Evolutionary conservation across 106 monocot genomes (phyloP).

Genomic region (Amphibolis antarctica): DNA sequence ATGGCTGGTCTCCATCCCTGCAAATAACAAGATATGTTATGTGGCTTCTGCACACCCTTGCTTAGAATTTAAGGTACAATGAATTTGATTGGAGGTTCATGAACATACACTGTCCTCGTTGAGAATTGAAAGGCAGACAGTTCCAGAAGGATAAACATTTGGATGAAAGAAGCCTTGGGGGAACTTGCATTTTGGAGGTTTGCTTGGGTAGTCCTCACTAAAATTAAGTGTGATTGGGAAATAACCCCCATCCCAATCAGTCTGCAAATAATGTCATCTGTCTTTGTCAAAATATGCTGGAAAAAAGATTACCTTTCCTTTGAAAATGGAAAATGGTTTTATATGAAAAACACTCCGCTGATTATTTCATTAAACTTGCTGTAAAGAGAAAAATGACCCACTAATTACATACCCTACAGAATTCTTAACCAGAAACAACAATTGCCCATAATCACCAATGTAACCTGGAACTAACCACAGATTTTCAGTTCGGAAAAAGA

Average conservation of each 20-base stretch:
- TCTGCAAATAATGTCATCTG: constrained; percentile 29
- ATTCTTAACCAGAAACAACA: too few species aligned
- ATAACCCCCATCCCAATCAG: constrained; percentile 87
- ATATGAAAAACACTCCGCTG: too few species aligned
- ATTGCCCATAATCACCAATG: too few species aligned
- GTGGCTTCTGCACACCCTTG: not conserved
- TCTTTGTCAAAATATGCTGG: not conserved
- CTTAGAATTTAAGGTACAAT: not conserved
- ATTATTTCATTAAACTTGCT: too few species aligned
- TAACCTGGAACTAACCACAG: too few species aligned
- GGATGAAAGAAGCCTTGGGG: constrained; percentile 89
- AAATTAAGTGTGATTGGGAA: constrained; percentile 67
- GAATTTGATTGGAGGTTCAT: not conserved
- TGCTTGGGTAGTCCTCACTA: constrained; percentile 89
- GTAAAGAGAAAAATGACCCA: too few species aligned
- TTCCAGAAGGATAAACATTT: constrained; percentile 87
- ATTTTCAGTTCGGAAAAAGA: too few species aligned
- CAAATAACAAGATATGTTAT: not conserved
- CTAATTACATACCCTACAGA: too few species aligned
- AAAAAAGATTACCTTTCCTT: too few species aligned
- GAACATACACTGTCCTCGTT: constrained; percentile 67
- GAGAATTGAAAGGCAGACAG: constrained; percentile 85
- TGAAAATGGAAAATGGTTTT: too few species aligned
- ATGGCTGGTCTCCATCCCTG: constrained; percentile 98
- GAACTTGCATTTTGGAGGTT: constrained; percentile 92